Conservation (phyloP, 495 filamentous ascomycete species). For the Penicillium pancosmium region DNA sequence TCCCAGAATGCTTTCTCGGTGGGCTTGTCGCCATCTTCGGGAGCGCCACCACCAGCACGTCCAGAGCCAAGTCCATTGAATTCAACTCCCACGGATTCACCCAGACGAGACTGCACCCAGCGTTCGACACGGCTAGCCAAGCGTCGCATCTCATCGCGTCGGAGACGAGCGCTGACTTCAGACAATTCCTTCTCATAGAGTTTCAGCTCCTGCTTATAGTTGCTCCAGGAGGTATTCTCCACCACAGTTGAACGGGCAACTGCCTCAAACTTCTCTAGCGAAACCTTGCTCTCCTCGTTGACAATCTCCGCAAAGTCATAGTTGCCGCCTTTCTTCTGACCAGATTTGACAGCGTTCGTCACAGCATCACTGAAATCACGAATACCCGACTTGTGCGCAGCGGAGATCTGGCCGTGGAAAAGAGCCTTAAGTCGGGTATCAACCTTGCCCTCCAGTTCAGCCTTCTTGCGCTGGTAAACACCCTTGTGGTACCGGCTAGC, state of each 20-base stretch:
- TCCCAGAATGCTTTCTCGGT: conserved; percentile 91
- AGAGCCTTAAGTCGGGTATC: conserved; percentile 84
- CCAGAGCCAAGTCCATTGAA: conserved; percentile 94
- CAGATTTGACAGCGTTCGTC: conserved; percentile 75
- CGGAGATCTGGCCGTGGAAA: conserved; percentile 82
- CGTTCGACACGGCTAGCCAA: conserved; percentile 87
- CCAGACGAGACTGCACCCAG: conserved; percentile 85
- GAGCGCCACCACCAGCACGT: conserved; percentile 75
- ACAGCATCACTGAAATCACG: conserved; percentile 87
- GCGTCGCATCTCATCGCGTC: conserved; percentile 94
- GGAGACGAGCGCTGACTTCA: conserved; percentile 76
- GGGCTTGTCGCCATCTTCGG: conserved; percentile 74
- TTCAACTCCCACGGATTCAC: conserved; percentile 86
- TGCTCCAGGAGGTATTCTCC: conserved; percentile 78
- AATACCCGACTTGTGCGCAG: conserved; percentile 88
- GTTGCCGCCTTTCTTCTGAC: conserved; percentile 82
- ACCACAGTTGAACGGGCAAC: conserved; percentile 75
- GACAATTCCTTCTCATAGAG: conserved; percentile 79
- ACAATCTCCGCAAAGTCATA: conserved; percentile 98
- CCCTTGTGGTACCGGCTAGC: conserved; percentile 95
- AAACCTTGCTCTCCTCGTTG: conserved; percentile 72
- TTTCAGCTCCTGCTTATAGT: conserved; percentile 64
- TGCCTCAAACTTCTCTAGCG: conserved; percentile 73
- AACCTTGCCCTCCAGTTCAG: conserved; percentile 82
- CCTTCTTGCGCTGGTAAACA: conserved; percentile 82